Evolutionary conservation across 331 rosid species (phyloP), one percentile per base, ranked within the genome.

Genomic region (Malus hybrid): DNA sequence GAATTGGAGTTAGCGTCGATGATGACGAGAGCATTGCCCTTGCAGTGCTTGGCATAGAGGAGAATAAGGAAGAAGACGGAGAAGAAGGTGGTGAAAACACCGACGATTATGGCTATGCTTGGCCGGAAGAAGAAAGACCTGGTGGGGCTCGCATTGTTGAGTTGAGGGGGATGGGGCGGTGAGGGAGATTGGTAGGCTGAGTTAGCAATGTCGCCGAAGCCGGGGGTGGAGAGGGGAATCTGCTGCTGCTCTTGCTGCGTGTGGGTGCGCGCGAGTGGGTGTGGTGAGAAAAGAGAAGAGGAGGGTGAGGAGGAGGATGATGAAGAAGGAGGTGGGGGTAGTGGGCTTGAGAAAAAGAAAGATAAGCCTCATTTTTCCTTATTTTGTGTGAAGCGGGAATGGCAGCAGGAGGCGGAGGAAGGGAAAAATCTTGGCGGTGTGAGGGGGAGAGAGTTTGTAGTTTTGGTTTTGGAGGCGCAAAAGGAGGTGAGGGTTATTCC

Each of bases 1-100:
- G 46, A n/a, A 63, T 50, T 56, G 2, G 63, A 11, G 39, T 36
- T 6, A 11, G 61, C 33, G 11, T 32, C 6, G n/a, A 63, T 14
- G 56, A 60, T 71, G 55, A 74, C 74, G 22, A 55, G 22, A 57
- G 24, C 15, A 8, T 68, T 71, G 4, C 63, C 62, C 4, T 64
- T 76, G 81, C 92, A 90, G 85, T 91, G 97, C 60, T 83, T 88
- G 74, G 91, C 85, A 84, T 90, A 93, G 63, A 93, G 94, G 27
- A 93, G 94, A 48, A 93, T 80, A 6, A 93, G 87, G 6, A 90
- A 88, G 0, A 91, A 86, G 70, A 91, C 32, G 55, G 97, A 88
- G 55, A 93, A 87, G 8, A 88, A 19, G 22, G 92, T 76, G 61
- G 95, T 83, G 10, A 91, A 13, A 14, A 81, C 85, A 5, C 86